Conservation (phyloP, 345 rosid genomes). For the Erodium maritimum region DNA sequence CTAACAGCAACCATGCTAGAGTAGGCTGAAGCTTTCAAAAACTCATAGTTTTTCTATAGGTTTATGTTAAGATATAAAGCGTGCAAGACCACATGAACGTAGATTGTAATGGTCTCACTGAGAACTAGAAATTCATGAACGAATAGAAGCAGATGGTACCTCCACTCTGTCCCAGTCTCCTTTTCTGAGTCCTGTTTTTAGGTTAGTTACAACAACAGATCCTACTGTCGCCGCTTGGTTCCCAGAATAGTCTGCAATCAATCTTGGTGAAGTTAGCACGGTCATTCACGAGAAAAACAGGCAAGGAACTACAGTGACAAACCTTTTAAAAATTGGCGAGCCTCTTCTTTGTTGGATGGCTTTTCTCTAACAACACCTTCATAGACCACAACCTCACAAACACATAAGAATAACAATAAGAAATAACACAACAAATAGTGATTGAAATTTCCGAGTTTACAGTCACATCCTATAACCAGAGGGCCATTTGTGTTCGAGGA, state of each 20-base stretch:
- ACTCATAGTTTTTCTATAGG: too few relatives aligned
- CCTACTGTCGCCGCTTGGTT: constrained; percentile 70
- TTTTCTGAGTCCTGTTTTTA: constrained; percentile 54
- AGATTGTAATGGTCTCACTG: too few relatives aligned
- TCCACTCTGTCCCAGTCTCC: constrained; percentile 76
- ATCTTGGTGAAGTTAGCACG: neutral
- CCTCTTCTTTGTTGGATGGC: constrained; percentile 67
- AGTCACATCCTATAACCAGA: constrained; percentile 12
- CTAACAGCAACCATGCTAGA: too few relatives aligned
- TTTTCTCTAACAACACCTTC: constrained; percentile 74
- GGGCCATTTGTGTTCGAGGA: constrained; percentile 32
- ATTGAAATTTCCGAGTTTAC: constrained; percentile 6
- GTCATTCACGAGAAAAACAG: constrained; percentile 5
- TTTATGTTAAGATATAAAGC: too few relatives aligned
- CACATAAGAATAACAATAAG: constrained; percentile 24
- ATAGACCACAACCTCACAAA: constrained; percentile 74
- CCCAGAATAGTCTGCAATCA: constrained; percentile 55
- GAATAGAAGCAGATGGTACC: constrained; percentile 24
- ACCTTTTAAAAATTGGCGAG: constrained; percentile 64
- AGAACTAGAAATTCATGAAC: too few relatives aligned
- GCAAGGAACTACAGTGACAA: constrained; percentile 2
- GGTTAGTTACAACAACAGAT: constrained; percentile 70
- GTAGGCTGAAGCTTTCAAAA: too few relatives aligned
- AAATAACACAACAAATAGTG: constrained; percentile 7
- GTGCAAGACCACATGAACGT: too few relatives aligned